Evolutionary conservation across 352 stramenopile species (phyloP), one percentile per base, ranked within the genome.

Genomic region (Globisporangium cylindrosporum): DNA sequence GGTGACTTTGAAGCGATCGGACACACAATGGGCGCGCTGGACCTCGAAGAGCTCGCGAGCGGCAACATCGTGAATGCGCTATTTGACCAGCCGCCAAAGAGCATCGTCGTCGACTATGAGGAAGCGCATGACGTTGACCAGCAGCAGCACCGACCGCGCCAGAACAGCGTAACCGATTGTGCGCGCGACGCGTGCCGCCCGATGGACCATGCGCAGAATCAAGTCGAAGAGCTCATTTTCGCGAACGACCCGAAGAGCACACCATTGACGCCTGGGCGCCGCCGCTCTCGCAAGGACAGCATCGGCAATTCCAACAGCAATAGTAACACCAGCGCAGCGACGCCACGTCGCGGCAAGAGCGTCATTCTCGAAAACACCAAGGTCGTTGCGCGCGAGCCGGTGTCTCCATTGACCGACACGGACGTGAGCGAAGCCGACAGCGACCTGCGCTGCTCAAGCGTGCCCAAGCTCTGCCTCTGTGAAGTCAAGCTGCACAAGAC

Each of bases 401-500:
- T 57, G 34, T 72, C 58, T 15, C 41, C 69, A 22, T 67, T 43
- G 22, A 76, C 57, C 0, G 41, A 60, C 32, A 76, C 66, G 1
- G 64, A 65, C 25, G 64, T 56, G 32, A 75, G 75, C 25, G 59
- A 72, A 24, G 66, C 48, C 32, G 76, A 76, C 36, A 62, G 70
- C 18, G 34, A 63, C n/a, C 46, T 60, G 46, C 83, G 86, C 36
- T 94, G 86, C 66, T 89, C 78, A 14, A 76, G 70, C 41, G 67
- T 81, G 10, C 82, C 75, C 57, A 92, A 92, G 68, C 81, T 94
- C 7, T 94, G 86, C 72, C 73, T 91, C 36, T 94, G 86, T 61
- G 85, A 95, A 64, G 77, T 95, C 34, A 67, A 78, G 61, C 69
- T 82, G 48, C 97, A 99, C 86, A 94, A 89, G 60, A 90, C 80